Evolutionary conservation across 768 basidiomycete genomes (phyloP).

Genomic region (Termitomyces sp.): DNA sequence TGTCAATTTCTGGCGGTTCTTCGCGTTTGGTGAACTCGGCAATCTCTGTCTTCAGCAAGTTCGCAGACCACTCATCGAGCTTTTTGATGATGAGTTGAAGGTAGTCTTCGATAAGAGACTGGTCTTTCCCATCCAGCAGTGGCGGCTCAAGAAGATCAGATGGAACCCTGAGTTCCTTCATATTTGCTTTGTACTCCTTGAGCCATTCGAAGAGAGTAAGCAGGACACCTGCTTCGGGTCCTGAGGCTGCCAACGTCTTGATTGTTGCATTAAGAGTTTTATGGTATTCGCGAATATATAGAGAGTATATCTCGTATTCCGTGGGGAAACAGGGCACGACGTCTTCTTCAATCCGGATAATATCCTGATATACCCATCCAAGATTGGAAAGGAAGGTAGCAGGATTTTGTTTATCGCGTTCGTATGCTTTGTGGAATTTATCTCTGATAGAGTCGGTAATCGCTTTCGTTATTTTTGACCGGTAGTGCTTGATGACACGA

Average conservation of each 20-base stretch:
- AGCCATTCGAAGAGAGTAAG: conserved; percentile 89
- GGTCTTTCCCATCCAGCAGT: conserved; percentile 93
- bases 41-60: conserved; percentile 90
- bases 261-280: conserved; percentile 74
- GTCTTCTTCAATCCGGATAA: conserved; percentile 88
- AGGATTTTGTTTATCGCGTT: conserved; percentile 60
- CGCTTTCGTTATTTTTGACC: conserved; percentile 80
- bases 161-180: conserved; percentile 90
- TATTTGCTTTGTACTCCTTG: conserved; percentile 91
- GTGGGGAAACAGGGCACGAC: conserved; percentile 89
- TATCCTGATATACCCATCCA: conserved; percentile 92
- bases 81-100: conserved; percentile 89
- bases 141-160: conserved; percentile 83
- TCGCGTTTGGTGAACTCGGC: conserved; percentile 79
- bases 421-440: conserved; percentile 67
- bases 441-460: conserved; percentile 75
- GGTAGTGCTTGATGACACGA: conserved; percentile 92
- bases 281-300: conserved; percentile 88
- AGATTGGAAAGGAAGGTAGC: conserved; percentile 73
- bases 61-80: conserved; percentile 94
- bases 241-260: conserved; percentile 63
- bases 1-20: conserved; percentile 85
- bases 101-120: conserved; percentile 92
- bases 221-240: conserved; percentile 85
- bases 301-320: conserved; percentile 85